Evolutionary conservation across 1,139 yeast species (phyloP), one percentile per base, ranked within the genome.

Genomic region (Sugiyamaella castrensis): DNA sequence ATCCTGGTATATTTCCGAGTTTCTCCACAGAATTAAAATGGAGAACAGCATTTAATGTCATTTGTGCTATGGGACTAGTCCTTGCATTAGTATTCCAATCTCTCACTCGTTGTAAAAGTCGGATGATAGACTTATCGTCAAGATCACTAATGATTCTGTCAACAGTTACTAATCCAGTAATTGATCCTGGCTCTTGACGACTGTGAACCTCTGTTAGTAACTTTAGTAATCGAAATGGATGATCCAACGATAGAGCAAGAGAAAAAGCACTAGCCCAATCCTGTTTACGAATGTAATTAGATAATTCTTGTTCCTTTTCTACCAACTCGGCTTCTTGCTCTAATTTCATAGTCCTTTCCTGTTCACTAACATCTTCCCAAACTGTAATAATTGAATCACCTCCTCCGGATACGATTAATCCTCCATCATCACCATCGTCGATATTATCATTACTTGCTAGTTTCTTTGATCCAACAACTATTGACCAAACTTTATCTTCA

Each of bases 41-140:
- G 52, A 92, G 69, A 34, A 91, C 69, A 16, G 87, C 83, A 55
- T 79, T 74, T 49, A 92, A 73, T 33, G 89, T 70, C 48, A 80
- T 80, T 66, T 92, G 98, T 26, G 96, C 87, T 50, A 87, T 77
- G 48, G 79, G 81, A 60, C 87, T 87, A 39, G 87, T 82, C 61
- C 82, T 81, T 48, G 88, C 86, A 65, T 89, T 92, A 46, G 94
- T 82, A 67, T 94, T 92, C 99, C 99, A 92, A 63, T 89, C 96
- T 60, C 97, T 79, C 31, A 89, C 75, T 61, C 95, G 82, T 59
- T 78, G 79, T 65, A 92, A 77, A 32, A 92, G 68, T 15, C 71
- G 65, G 36, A 76, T 60, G 38, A 89, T 68, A 59, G 85, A 87
- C 1, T 81, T 85, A 37, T 78, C 71, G 32, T 74, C 77, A 49